phyloP scores from a whole-genome alignment of 805 yeast genomes.

The Maudiozyma bulderi region DNA sequence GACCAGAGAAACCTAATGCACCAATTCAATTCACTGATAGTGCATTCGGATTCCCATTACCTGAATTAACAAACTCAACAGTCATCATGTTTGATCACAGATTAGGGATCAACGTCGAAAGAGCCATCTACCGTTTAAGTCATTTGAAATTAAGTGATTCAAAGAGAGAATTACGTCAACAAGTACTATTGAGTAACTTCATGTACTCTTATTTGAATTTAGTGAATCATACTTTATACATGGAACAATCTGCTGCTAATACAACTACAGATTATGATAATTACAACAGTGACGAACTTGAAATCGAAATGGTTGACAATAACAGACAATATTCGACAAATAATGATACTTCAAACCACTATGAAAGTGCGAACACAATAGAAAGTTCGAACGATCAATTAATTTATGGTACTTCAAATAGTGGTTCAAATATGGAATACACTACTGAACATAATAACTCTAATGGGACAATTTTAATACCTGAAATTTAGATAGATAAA shows the following conservation, averaged over 20 bases:
- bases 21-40: conserved; percentile 60
- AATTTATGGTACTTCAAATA: not conserved
- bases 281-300: not conserved
- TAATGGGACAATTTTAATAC: conserved; percentile 22
- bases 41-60: conserved; percentile 81
- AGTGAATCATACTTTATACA: conserved; percentile 81
- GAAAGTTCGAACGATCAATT: not conserved
- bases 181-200: conserved; percentile 85
- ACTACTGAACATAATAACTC: conserved; percentile 12
- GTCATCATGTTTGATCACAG: conserved; percentile 75
- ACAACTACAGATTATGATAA: not conserved
- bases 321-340: not conserved
- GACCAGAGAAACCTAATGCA: conserved; percentile 40
- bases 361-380: not conserved
- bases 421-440: not conserved
- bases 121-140: conserved; percentile 88
- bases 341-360: not conserved
- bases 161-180: conserved; percentile 81
- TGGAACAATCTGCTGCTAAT: conserved; percentile 48
- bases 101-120: conserved; percentile 88
- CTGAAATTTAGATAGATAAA: conserved; percentile 8
- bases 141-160: conserved; percentile 93
- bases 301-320: conserved; percentile 2
- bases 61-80: conserved; percentile 69
- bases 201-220: conserved; percentile 95